phyloP scores from a whole-genome alignment of 1,284 basidiomycete species.

The Sporisorium exsertum region DNA sequence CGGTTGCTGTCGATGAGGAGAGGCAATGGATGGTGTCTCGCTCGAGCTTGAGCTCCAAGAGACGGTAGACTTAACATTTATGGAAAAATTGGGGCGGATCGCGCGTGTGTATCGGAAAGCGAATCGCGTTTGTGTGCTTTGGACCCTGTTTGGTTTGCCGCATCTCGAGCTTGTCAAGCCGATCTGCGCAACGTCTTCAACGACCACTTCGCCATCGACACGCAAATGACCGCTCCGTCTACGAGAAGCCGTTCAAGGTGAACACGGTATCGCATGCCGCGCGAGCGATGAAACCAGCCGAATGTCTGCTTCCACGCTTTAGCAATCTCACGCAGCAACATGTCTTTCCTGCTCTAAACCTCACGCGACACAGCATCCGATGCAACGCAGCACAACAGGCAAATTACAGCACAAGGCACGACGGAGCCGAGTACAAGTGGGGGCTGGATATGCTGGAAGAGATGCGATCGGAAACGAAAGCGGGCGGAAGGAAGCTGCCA shows the following conservation, averaged over 20 bases:
- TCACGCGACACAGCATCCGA: neutral
- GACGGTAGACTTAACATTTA: neutral
- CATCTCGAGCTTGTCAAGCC: neutral
- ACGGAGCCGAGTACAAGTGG: conserved; percentile 8
- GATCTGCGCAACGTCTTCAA: neutral
- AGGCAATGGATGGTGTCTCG: neutral
- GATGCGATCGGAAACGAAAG: conserved; percentile 14
- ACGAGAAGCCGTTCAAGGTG: neutral
- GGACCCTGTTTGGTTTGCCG: neutral
- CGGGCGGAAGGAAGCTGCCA: conserved; percentile 9
- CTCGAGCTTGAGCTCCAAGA: neutral
- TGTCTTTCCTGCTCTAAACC: conserved; percentile 4
- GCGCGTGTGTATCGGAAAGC: conserved; percentile 4
- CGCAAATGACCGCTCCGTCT: neutral
- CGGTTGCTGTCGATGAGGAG: neutral
- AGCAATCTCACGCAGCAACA: conserved; percentile 5
- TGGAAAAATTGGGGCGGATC: neutral
- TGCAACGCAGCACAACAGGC: neutral
- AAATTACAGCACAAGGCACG: neutral
- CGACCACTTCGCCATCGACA: neutral
- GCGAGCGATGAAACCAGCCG: conserved; percentile 29
- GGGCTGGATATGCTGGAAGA: conserved; percentile 8
- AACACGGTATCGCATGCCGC: neutral
- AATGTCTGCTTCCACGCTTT: conserved; percentile 23
- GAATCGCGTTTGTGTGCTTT: neutral